Conservation (phyloP, 2,329 filamentous ascomycete species). For the Lecanicillium sp. region DNA sequence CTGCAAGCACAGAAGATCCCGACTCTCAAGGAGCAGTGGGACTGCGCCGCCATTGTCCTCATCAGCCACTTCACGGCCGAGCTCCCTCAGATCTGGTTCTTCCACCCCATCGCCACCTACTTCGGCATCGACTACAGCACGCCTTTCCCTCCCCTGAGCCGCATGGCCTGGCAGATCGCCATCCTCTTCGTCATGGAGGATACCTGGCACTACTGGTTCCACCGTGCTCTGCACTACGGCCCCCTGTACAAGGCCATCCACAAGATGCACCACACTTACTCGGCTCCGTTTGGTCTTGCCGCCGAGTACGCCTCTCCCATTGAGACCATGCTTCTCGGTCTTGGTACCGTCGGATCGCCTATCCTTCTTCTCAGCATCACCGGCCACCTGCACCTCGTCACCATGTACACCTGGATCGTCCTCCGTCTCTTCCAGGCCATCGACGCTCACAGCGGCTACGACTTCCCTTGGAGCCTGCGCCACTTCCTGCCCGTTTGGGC, state of each 20-base stretch:
- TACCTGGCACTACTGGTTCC: slow-evolving; percentile 96
- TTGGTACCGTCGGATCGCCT: slow-evolving; percentile 77
- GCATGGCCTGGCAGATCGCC: slow-evolving; percentile 84
- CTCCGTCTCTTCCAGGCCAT: slow-evolving; percentile 94
- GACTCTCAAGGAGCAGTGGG: slow-evolving; percentile 87
- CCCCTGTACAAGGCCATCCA: slow-evolving; percentile 94
- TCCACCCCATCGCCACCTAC: slow-evolving; percentile 92
- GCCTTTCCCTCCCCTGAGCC: slow-evolving; percentile 79
- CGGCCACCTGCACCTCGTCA: slow-evolving; percentile 84
- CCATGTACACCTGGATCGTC: slow-evolving; percentile 96
- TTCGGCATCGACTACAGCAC: slow-evolving; percentile 84
- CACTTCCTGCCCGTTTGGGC: slow-evolving; percentile 98
- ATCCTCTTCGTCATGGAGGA: slow-evolving; percentile 96
- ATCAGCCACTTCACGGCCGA: slow-evolving; percentile 97
- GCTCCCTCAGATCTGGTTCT: slow-evolving; percentile 97
- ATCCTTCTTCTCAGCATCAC: slow-evolving; percentile 80
- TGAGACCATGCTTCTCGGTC: slow-evolving; percentile 89
- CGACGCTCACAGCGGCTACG: slow-evolving; percentile 94
- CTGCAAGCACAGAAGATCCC: slow-evolving; percentile 87
- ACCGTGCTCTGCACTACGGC: slow-evolving; percentile 88
- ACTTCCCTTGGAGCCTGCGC: slow-evolving; percentile 95
- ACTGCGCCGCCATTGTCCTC: slow-evolving; percentile 88
- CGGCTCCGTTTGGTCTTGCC: slow-evolving; percentile 90
- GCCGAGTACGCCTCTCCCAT: slow-evolving; percentile 97
- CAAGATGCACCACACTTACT: slow-evolving; percentile 99